phyloP scores from a whole-genome alignment of 257 asterid genomes.

The Gentiana straminea region DNA sequence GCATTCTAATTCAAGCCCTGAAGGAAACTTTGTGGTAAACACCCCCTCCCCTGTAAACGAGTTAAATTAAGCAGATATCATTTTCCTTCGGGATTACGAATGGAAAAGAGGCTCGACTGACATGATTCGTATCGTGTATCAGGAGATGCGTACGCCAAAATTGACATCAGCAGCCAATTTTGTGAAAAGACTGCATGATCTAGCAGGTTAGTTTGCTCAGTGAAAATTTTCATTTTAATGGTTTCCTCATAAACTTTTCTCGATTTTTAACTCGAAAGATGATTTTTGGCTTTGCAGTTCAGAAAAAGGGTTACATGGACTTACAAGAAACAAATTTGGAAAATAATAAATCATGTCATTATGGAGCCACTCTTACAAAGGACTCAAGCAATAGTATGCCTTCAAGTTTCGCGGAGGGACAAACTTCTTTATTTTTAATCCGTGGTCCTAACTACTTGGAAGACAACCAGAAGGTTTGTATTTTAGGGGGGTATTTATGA shows the following conservation, averaged over 20 bases:
- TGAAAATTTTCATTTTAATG: too few relatives aligned
- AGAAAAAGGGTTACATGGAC: constrained; percentile 62
- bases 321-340: constrained; percentile 52
- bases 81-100: too few relatives aligned
- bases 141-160: constrained; percentile 46
- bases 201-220: constrained; percentile 41
- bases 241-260: too few relatives aligned
- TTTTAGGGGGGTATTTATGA: too few relatives aligned
- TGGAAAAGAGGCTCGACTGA: background rate
- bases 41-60: background rate
- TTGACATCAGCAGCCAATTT: constrained; percentile 45
- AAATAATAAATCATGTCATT: constrained; percentile 30
- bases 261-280: too few relatives aligned
- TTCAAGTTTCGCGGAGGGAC: constrained; percentile 60
- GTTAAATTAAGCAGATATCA: too few relatives aligned
- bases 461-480: constrained; percentile 54
- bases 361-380: constrained; percentile 64
- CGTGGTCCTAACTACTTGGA: constrained; percentile 64
- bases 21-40: constrained; percentile 35
- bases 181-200: constrained; percentile 61
- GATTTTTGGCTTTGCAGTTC: constrained; percentile 27
- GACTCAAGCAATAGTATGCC: constrained; percentile 46
- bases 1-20: constrained; percentile 26
- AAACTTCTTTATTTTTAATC: constrained; percentile 63
- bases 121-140: constrained; percentile 9